Conservation (phyloP, 306 rosid species). For the Cyamopsis tetragonoloba region DNA sequence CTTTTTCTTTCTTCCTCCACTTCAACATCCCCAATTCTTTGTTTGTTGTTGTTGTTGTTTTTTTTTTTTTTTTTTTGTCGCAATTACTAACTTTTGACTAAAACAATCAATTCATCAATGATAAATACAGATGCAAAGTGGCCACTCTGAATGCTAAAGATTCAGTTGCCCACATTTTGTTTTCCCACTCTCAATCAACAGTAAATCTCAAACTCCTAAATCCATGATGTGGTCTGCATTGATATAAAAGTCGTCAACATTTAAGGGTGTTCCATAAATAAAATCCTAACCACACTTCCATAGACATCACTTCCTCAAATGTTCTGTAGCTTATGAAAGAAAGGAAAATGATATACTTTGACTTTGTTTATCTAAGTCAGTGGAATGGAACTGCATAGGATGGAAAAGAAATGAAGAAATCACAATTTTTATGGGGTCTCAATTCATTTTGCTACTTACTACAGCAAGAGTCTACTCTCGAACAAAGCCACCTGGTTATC, state of each 20-base stretch:
- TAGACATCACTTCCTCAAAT: not conserved
- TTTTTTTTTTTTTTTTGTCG: not conserved
- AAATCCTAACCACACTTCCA: slow-evolving; percentile 16
- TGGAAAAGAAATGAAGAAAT: not conserved
- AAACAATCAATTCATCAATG: slow-evolving; percentile 6
- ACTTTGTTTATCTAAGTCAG: not conserved
- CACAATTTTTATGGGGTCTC: not conserved
- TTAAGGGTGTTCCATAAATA: not conserved
- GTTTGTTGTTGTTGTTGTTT: too few relatives aligned
- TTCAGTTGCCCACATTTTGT: slow-evolving; percentile 3
- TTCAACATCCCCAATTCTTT: not conserved
- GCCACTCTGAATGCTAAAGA: slow-evolving; percentile 14
- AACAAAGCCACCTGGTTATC: not conserved
- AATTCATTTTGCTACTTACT: not conserved
- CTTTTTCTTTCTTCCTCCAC: not conserved
- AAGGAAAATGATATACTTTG: not conserved
- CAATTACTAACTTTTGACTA: not conserved
- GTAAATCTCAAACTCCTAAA: not conserved
- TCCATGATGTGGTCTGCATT: not conserved
- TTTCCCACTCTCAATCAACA: slow-evolving; percentile 2
- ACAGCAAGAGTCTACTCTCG: not conserved
- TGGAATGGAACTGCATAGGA: slow-evolving; percentile 1
- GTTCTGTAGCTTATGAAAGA: not conserved
- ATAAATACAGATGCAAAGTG: not conserved
- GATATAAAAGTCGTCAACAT: not conserved